phyloP scores from a whole-genome alignment of 768 basidiomycete genomes.

The Termitomyces eurrhizus region DNA sequence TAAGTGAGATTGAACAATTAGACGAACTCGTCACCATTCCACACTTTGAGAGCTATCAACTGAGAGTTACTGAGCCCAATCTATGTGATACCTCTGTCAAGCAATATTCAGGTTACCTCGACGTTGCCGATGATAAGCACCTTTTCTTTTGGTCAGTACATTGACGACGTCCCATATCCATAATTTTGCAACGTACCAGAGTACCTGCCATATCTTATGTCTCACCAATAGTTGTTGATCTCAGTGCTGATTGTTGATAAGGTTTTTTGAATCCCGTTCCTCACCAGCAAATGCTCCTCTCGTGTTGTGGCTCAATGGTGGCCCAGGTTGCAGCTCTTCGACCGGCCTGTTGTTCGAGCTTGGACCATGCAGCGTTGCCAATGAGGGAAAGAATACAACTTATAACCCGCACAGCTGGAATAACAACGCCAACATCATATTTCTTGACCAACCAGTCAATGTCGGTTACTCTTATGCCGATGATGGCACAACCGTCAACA shows the following conservation, averaged over 20 bases:
- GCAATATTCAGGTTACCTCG: constrained; percentile 82
- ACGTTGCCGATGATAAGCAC: constrained; percentile 74
- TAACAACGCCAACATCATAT: constrained; percentile 68
- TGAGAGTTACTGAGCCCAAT: constrained; percentile 62
- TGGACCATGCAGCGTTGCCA: constrained; percentile 76
- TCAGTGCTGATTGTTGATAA: constrained; percentile 19
- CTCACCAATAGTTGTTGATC: neutral
- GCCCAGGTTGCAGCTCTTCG: constrained; percentile 67
- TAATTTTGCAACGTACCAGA: neutral
- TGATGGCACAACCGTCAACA: constrained; percentile 70
- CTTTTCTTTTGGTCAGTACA: constrained; percentile 77
- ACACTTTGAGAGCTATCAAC: constrained; percentile 43
- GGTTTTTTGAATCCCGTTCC: constrained; percentile 86
- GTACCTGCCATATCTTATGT: neutral
- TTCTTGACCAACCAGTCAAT: constrained; percentile 79
- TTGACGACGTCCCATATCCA: neutral
- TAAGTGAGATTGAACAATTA: constrained; percentile 19
- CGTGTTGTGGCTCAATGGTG: constrained; percentile 88
- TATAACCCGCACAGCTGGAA: constrained; percentile 87
- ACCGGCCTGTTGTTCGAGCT: constrained; percentile 91
- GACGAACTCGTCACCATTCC: constrained; percentile 65
- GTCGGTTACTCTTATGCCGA: constrained; percentile 89
- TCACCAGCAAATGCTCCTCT: constrained; percentile 77
- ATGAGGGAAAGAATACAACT: constrained; percentile 67
- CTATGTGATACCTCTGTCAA: constrained; percentile 80